Evolutionary conservation across 2,329 filamentous ascomycete species (phyloP).

Genomic region (Plectosphaerella cucumerina): DNA sequence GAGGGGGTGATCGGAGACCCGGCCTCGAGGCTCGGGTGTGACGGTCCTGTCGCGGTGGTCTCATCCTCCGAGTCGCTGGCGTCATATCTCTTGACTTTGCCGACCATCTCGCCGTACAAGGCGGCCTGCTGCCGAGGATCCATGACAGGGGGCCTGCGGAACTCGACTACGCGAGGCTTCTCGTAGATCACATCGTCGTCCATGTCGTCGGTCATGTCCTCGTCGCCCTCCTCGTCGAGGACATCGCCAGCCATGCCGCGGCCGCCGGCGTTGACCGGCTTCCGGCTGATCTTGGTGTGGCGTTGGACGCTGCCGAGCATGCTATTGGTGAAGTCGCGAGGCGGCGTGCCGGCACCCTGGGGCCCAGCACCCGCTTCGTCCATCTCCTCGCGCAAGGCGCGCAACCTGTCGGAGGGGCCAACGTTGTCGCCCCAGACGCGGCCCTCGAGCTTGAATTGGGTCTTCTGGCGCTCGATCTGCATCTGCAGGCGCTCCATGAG

Average conservation of each 20-base stretch:
- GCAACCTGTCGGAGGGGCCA: constrained; percentile 85
- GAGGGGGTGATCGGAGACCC: constrained; percentile 63
- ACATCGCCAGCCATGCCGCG: constrained; percentile 25
- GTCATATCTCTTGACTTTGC: constrained; percentile 70
- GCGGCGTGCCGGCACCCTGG: constrained; percentile 47
- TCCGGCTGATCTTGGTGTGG: constrained; percentile 51
- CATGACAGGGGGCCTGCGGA: constrained; percentile 68
- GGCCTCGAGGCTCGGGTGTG: constrained; percentile 70
- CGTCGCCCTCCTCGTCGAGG: constrained; percentile 39
- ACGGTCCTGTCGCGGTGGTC: constrained; percentile 68
- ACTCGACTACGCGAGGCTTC: constrained; percentile 74
- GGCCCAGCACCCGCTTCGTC: constrained; percentile 54
- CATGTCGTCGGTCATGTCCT: constrained; percentile 48
- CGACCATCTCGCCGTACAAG: constrained; percentile 65
- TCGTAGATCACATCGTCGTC: constrained; percentile 65
- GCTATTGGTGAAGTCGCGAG: constrained; percentile 64
- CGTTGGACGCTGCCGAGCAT: constrained; percentile 70
- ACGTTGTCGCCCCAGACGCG: constrained; percentile 79
- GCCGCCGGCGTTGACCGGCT: constrained; percentile 39
- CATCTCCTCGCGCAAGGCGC: constrained; percentile 93
- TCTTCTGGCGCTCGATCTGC: constrained; percentile 95
- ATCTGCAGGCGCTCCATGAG: constrained; percentile 93
- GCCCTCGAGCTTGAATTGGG: constrained; percentile 94
- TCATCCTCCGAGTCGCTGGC: constrained; percentile 71
- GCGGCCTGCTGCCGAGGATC: constrained; percentile 63